Conservation (phyloP, 2,329 filamentous ascomycete species). For the Fusarium sp. region DNA sequence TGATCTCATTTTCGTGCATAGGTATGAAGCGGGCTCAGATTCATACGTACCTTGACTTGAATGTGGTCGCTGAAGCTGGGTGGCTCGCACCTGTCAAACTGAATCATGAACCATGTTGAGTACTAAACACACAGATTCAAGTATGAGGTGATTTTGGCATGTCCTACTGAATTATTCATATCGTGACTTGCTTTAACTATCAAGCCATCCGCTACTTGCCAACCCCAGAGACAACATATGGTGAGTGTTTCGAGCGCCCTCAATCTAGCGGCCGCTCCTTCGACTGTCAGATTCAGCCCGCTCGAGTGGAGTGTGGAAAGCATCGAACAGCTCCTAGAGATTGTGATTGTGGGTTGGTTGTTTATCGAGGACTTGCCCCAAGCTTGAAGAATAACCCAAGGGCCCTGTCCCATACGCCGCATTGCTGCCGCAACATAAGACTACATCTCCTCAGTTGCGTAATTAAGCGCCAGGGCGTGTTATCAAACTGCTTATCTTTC, state of each 20-base stretch:
- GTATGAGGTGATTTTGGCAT: not conserved
- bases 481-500: not conserved
- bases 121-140: not conserved
- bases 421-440: not conserved
- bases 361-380: constrained; percentile 5
- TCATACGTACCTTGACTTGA: not conserved
- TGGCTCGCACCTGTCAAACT: not conserved
- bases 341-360: not conserved
- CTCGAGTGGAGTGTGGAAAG: constrained; percentile 37
- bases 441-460: not conserved
- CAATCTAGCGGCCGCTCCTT: constrained; percentile 44
- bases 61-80: not conserved
- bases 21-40: not conserved
- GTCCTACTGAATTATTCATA: not conserved
- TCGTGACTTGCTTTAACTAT: not conserved
- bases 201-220: not conserved
- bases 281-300: constrained; percentile 37
- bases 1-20: not conserved
- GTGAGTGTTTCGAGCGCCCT: constrained; percentile 33
- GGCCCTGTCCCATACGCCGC: not conserved
- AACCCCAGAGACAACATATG: not conserved
- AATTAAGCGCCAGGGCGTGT: not conserved
- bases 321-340: constrained; percentile 7
- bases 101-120: not conserved
- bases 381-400: constrained; percentile 7